Evolutionary conservation across 1,284 basidiomycete species (phyloP).

Genomic region (Tilletia setariae): DNA sequence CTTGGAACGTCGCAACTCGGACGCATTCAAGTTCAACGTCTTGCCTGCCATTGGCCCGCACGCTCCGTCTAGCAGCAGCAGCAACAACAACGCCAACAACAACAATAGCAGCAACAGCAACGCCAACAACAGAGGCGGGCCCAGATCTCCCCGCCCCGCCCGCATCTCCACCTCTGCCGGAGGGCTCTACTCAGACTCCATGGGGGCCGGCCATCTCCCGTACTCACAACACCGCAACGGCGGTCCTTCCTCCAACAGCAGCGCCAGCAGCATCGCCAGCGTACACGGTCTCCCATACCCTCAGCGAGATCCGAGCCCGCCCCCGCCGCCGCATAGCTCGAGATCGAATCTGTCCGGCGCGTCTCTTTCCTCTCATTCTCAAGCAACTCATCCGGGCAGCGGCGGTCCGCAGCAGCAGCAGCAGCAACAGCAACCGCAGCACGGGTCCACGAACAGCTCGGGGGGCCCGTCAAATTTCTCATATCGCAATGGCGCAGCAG

Average conservation of each 20-base stretch:
- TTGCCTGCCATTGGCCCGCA: not conserved
- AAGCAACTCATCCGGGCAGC: not conserved
- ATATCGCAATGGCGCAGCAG: too few species aligned
- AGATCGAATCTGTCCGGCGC: not conserved
- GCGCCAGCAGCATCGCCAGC: conserved; percentile 9
- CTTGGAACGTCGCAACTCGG: conserved; percentile 1
- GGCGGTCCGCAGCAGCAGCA: too few species aligned
- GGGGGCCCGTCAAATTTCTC: too few species aligned
- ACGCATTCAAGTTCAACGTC: conserved; percentile 14
- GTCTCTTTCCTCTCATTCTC: too few species aligned
- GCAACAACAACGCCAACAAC: too few species aligned
- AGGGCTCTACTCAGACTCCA: not conserved
- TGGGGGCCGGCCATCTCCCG: not conserved
- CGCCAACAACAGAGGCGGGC: not conserved
- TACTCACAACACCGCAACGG: not conserved
- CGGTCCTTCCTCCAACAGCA: not conserved
- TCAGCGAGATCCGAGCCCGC: not conserved
- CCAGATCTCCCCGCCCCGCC: not conserved
- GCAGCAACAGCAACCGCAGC: too few species aligned
- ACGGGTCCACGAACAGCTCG: too few species aligned
- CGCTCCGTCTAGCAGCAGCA: not conserved
- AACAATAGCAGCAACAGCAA: too few species aligned
- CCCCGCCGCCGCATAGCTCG: not conserved
- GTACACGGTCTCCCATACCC: not conserved
- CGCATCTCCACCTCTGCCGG: not conserved